phyloP scores from a whole-genome alignment of 169 alveolate species.

The Besnoitia besnoiti region DNA sequence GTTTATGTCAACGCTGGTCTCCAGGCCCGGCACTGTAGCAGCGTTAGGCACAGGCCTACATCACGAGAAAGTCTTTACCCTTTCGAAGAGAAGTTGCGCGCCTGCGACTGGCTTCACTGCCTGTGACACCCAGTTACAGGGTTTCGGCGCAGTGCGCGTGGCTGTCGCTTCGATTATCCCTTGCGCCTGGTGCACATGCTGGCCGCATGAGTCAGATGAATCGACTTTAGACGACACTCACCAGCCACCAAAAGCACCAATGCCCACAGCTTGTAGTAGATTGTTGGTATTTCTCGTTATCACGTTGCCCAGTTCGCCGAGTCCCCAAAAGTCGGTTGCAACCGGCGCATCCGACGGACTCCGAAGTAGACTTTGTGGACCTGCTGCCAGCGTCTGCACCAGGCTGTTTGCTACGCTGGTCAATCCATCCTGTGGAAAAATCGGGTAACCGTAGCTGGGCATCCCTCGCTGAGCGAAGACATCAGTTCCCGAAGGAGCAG shows the following conservation, averaged over 20 bases:
- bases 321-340: neutral
- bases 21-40: too few relatives aligned
- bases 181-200: too few relatives aligned
- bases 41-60: too few relatives aligned
- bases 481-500: neutral
- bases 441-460: neutral
- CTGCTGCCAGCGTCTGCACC: neutral
- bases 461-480: neutral
- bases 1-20: too few relatives aligned
- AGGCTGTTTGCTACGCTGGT: conserved; percentile 17
- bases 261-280: conserved; percentile 8
- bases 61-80: too few relatives aligned
- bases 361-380: neutral
- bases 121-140: too few relatives aligned
- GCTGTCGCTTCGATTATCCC: too few relatives aligned
- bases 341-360: neutral
- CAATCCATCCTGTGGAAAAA: neutral
- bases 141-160: too few relatives aligned
- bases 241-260: neutral
- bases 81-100: too few relatives aligned
- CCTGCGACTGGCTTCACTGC: too few relatives aligned
- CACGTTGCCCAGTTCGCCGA: neutral
- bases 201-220: too few relatives aligned
- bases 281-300: neutral
- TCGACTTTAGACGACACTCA: too few relatives aligned